These are phyloP conservation scores for Wickerhamiella brachini DNA, from an alignment of 805 yeast species.

Conservation along the genomic window DNA sequence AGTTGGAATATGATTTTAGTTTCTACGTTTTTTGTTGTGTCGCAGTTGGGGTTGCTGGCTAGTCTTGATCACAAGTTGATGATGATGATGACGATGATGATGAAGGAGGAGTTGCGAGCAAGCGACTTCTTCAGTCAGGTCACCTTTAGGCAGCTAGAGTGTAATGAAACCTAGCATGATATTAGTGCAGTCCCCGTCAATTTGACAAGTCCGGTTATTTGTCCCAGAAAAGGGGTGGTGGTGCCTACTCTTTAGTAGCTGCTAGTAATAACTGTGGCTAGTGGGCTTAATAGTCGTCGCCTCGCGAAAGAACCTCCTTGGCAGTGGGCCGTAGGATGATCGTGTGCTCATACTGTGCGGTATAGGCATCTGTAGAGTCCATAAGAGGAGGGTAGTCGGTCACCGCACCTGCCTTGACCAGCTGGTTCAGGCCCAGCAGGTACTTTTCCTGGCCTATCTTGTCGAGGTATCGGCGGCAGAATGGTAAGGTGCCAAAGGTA, in stretches of 20 bases:
- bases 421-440: conserved; percentile 66
- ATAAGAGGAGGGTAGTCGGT: conserved; percentile 89
- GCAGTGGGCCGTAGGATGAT: conserved; percentile 75
- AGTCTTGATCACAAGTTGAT: too few species aligned
- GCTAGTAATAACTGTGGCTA: background rate
- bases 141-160: too few species aligned
- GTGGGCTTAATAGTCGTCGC: conserved; percentile 62
- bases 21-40: too few species aligned
- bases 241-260: background rate
- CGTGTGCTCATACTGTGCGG: conserved; percentile 96
- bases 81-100: too few species aligned
- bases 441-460: conserved; percentile 86
- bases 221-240: too few species aligned
- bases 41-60: too few species aligned
- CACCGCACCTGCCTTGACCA: conserved; percentile 77
- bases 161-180: too few species aligned
- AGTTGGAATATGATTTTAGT: background rate
- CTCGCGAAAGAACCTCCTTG: conserved; percentile 90
- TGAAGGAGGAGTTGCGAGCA: too few species aligned
- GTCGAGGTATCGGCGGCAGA: conserved; percentile 91
- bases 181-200: too few species aligned
- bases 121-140: too few species aligned
- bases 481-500: conserved; percentile 88
- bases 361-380: conserved; percentile 72
- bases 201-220: too few species aligned